These are phyloP conservation scores for Pythium monospermum DNA, from an alignment of 352 stramenopile genomes.

Conservation along the genomic window DNA sequence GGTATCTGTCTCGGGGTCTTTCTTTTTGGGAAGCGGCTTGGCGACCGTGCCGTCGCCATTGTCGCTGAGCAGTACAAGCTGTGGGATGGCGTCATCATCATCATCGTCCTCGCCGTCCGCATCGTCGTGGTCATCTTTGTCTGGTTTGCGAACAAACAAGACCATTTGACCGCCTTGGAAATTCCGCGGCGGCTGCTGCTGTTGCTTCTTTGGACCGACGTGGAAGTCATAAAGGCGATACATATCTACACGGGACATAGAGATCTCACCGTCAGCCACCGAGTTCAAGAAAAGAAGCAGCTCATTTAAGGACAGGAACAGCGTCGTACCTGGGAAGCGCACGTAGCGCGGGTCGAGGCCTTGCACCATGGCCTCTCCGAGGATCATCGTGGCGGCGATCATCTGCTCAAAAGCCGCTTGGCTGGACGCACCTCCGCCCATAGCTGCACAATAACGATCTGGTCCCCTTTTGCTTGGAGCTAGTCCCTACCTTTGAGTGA, in stretches of 20 bases:
- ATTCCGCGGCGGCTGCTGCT: conserved; percentile 24
- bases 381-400: conserved; percentile 81
- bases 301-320: too few relatives aligned
- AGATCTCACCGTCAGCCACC: too few relatives aligned
- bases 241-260: conserved; percentile 29
- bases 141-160: conserved; percentile 48
- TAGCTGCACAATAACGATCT: conserved; percentile 23
- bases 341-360: conserved; percentile 74
- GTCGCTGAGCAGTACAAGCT: conserved; percentile 11
- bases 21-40: conserved; percentile 8
- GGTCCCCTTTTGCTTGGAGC: too few relatives aligned
- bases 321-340: conserved; percentile 51
- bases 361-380: conserved; percentile 78
- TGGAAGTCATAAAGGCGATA: conserved; percentile 83
- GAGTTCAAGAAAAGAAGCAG: too few relatives aligned
- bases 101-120: conserved; percentile 25
- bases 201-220: conserved; percentile 60
- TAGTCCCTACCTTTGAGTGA: too few relatives aligned
- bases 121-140: conserved; percentile 19
- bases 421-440: conserved; percentile 68
- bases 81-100: conserved; percentile 15
- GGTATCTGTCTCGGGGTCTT: conserved; percentile 11
- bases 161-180: conserved; percentile 66
- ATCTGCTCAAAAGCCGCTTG: conserved; percentile 75
- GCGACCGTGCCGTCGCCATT: conserved; percentile 12